A percentile compares a stretch with the other conserved stretches of the same genome.
Conservation (phyloP, 805 yeast species). For the Trichomonascus vanleenenianus region DNA sequence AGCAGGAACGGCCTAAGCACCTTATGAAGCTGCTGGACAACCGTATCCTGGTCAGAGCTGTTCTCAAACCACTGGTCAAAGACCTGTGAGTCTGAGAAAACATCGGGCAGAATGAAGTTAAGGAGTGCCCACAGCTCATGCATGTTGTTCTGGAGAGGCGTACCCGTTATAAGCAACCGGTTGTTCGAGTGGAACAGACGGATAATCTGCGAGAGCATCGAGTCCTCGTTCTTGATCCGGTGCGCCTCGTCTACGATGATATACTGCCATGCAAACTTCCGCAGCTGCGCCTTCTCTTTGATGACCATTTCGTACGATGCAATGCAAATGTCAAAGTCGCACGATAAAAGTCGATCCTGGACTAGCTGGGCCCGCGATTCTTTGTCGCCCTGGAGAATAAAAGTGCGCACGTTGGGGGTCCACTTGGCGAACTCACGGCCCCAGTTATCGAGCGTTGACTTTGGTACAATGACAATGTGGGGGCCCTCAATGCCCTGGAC, state of each 20-base stretch:
- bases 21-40: slow-evolving; percentile 83
- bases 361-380: slow-evolving; percentile 61
- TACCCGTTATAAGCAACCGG: slow-evolving; percentile 85
- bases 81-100: slow-evolving; percentile 82
- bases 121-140: slow-evolving; percentile 95
- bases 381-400: slow-evolving; percentile 82
- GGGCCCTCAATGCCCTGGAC: slow-evolving; percentile 79
- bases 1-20: slow-evolving; percentile 80
- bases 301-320: slow-evolving; percentile 92
- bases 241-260: slow-evolving; percentile 94
- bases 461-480: slow-evolving; percentile 85
- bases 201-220: slow-evolving; percentile 83
- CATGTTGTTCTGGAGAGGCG: slow-evolving; percentile 88
- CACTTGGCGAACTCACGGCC: slow-evolving; percentile 86
- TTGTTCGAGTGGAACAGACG: slow-evolving; percentile 79
- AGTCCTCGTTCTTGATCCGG: slow-evolving; percentile 90
- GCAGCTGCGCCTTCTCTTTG: slow-evolving; percentile 72
- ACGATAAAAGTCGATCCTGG: slow-evolving; percentile 48
- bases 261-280: slow-evolving; percentile 86
- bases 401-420: slow-evolving; percentile 87
- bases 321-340: slow-evolving; percentile 81
- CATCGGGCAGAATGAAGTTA: slow-evolving; percentile 88
- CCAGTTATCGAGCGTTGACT: slow-evolving; percentile 95
- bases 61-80: slow-evolving; percentile 87
- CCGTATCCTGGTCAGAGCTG: slow-evolving; percentile 54